Evolutionary conservation across 331 rosid genomes (phyloP).

Genomic region (Malus hybrid): DNA sequence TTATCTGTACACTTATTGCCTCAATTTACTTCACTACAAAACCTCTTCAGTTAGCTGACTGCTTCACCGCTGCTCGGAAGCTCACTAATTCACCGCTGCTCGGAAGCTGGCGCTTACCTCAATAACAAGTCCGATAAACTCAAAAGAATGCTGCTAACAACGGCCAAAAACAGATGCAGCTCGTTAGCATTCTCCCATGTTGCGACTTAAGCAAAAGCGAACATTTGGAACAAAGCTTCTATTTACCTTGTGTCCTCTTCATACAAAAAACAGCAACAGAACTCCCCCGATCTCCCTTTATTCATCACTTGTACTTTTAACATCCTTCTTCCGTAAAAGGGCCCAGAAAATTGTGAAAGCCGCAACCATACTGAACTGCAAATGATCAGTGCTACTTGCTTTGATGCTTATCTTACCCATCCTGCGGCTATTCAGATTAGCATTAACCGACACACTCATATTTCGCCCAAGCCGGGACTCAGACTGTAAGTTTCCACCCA

Average conservation of each 20-base stretch:
- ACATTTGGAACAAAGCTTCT: constrained; percentile 6
- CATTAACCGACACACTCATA: constrained; percentile 53
- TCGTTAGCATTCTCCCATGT: neutral
- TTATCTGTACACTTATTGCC: constrained; percentile 15
- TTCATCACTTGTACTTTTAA: constrained; percentile 20
- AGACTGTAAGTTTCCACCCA: constrained; percentile 69
- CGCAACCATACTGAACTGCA: constrained; percentile 66
- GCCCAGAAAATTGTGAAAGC: constrained; percentile 57
- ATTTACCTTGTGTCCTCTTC: constrained; percentile 10
- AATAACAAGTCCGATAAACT: neutral
- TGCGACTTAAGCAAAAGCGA: neutral
- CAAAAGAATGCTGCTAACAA: neutral
- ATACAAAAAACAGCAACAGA: constrained; percentile 13
- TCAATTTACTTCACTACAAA: constrained; percentile 8
- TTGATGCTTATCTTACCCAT: constrained; percentile 83
- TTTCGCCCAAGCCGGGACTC: constrained; percentile 66
- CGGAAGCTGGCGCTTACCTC: neutral
- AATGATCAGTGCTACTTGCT: constrained; percentile 71
- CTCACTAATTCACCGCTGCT: no score
- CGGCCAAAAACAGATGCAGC: neutral
- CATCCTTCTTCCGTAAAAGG: constrained; percentile 36
- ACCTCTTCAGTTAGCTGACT: neutral
- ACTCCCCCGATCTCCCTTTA: constrained; percentile 19
- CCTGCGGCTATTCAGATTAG: constrained; percentile 74
- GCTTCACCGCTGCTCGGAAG: neutral